These are phyloP conservation scores for Cryphonectria carpinicola DNA, from an alignment of 2,329 filamentous ascomycete genomes.

Conservation along the genomic window DNA sequence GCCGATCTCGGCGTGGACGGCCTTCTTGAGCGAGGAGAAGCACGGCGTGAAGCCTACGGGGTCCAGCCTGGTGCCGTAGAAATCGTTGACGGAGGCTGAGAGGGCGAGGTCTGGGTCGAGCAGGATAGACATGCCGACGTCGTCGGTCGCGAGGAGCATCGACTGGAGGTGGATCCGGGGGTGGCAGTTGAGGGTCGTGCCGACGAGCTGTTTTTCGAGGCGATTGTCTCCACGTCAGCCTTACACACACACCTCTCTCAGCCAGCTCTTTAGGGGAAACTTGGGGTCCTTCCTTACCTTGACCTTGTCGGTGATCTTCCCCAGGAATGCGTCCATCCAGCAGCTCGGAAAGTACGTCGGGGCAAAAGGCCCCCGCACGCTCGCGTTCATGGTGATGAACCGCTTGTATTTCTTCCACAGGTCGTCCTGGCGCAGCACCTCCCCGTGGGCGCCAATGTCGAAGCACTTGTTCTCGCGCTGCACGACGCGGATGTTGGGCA, in stretches of 20 bases:
- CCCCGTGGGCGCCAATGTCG: slow-evolving; percentile 39
- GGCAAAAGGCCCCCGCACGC: slow-evolving; percentile 40
- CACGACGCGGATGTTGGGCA: slow-evolving; percentile 37
- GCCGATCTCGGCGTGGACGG: slow-evolving; percentile 36
- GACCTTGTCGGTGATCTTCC: slow-evolving; percentile 37
- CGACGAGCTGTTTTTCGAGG: slow-evolving; percentile 37
- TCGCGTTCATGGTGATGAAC: slow-evolving; percentile 41
- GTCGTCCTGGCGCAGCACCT: slow-evolving; percentile 37
- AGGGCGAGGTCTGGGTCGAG: slow-evolving; percentile 35
- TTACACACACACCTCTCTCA: neutral
- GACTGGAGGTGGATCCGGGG: slow-evolving; percentile 40
- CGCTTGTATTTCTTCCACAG: slow-evolving; percentile 39
- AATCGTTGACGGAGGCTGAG: slow-evolving; percentile 30
- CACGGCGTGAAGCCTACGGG: slow-evolving; percentile 35
- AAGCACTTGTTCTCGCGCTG: slow-evolving; percentile 37
- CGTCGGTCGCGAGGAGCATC: slow-evolving; percentile 42
- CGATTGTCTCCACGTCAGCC: neutral
- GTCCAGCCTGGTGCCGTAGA: slow-evolving; percentile 31
- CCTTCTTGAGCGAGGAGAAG: slow-evolving; percentile 33
- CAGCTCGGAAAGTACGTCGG: slow-evolving; percentile 38
- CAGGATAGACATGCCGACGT: slow-evolving; percentile 38
- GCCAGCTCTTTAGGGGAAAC: neutral
- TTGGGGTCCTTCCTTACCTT: slow-evolving; percentile 34
- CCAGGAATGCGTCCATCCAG: slow-evolving; percentile 40
- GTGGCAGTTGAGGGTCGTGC: slow-evolving; percentile 40